Conservation (phyloP, 371 early-diverging fungal genomes). For the Mucor irregularis region DNA sequence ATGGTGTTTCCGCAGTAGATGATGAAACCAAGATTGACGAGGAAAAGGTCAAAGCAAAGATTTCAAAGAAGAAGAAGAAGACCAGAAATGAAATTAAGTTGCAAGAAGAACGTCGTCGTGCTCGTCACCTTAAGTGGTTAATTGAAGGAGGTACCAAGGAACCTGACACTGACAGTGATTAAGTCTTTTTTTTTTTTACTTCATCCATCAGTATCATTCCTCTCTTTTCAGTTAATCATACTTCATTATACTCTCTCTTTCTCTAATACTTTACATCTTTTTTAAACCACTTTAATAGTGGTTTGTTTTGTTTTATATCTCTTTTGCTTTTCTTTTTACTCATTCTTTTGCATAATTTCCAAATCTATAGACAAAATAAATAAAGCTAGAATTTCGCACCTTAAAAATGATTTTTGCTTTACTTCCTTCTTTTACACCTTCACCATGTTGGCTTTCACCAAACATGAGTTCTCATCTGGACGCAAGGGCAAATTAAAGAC, state of each 20-base stretch:
- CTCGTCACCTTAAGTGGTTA: slow-evolving; percentile 74
- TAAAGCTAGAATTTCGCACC: slow-evolving; percentile 4
- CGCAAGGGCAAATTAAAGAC: neutral
- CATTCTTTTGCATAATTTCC: neutral
- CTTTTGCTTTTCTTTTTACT: neutral
- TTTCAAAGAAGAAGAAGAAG: slow-evolving; percentile 83
- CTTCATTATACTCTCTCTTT: neutral
- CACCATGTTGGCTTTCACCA: slow-evolving; percentile 7
- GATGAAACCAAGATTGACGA: slow-evolving; percentile 64
- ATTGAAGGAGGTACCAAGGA: slow-evolving; percentile 69
- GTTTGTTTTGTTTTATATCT: slow-evolving; percentile 1
- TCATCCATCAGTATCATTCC: neutral
- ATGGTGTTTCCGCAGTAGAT: slow-evolving; percentile 60
- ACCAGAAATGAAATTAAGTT: slow-evolving; percentile 75
- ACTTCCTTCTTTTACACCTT: neutral
- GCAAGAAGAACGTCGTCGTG: slow-evolving; percentile 68
- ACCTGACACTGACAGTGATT: slow-evolving; percentile 71
- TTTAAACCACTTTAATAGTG: no score
- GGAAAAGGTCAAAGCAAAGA: slow-evolving; percentile 59
- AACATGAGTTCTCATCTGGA: neutral
- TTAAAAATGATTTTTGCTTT: neutral
- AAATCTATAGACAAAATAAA: neutral
- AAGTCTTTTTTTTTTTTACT: slow-evolving; percentile 22
- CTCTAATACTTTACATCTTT: no score
- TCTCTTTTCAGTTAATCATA: neutral